Percentiles rank a stretch among this genome's conserved stretches.
Evolutionary conservation across 108 stramenopile species (phyloP).

Genomic region (Ochromonas danica): DNA sequence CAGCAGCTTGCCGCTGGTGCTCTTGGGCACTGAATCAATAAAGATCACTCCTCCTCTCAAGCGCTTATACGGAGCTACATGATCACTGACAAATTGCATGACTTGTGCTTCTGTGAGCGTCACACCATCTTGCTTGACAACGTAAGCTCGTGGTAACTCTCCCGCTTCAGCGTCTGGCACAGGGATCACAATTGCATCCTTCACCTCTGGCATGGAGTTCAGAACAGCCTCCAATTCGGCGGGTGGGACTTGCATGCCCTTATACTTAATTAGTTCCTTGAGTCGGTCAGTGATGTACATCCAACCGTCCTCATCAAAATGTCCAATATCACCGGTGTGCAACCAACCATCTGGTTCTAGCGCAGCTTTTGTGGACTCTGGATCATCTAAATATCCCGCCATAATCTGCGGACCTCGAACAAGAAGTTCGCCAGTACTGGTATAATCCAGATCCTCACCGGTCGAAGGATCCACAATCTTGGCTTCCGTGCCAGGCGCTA

Average conservation of each 20-base stretch:
- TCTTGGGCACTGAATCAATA: slow-evolving; percentile 77
- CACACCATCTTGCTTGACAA: slow-evolving; percentile 58
- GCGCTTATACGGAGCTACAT: slow-evolving; percentile 77
- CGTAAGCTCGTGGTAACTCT: slow-evolving; percentile 82
- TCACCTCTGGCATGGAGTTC: slow-evolving; percentile 67
- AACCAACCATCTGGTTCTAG: slow-evolving; percentile 89
- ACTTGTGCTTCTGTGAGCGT: slow-evolving; percentile 64
- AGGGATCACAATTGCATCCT: slow-evolving; percentile 80
- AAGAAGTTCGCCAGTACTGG: slow-evolving; percentile 70
- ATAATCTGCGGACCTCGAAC: slow-evolving; percentile 85
- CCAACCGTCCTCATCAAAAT: slow-evolving; percentile 79
- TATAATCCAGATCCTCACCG: slow-evolving; percentile 67
- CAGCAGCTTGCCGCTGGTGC: slow-evolving; percentile 81
- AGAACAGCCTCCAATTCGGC: slow-evolving; percentile 89
- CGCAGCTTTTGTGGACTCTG: slow-evolving; percentile 75
- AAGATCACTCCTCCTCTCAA: slow-evolving; percentile 77
- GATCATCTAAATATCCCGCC: slow-evolving; percentile 78
- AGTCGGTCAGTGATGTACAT: slow-evolving; percentile 79
- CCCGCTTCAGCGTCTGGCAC: slow-evolving; percentile 70
- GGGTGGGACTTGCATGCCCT: slow-evolving; percentile 85
- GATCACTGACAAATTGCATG: slow-evolving; percentile 72
- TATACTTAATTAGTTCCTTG: slow-evolving; percentile 88
- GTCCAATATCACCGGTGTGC: slow-evolving; percentile 91
- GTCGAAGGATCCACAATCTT: slow-evolving; percentile 73
- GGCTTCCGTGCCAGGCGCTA: slow-evolving; percentile 64